These are phyloP conservation scores for Aspergillus felis DNA, from an alignment of 2,329 filamentous ascomycete species.

Conservation along the genomic window DNA sequence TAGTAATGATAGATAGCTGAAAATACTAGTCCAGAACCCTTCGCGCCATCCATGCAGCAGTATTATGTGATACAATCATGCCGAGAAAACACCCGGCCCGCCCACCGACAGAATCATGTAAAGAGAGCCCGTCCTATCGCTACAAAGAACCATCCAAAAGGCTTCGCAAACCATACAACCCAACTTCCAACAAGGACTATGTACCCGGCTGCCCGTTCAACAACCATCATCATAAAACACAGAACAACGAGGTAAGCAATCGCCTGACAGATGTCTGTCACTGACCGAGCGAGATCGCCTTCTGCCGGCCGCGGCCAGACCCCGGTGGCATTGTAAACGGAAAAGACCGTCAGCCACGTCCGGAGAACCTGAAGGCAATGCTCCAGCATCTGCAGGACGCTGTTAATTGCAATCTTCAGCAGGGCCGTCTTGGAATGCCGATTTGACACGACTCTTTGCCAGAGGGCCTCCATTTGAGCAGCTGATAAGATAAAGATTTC, in stretches of 20 bases:
- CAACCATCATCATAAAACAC: slow-evolving; percentile 27
- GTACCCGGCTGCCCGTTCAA: slow-evolving; percentile 29
- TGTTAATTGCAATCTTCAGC: slow-evolving; percentile 17
- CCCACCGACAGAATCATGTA: slow-evolving; percentile 11
- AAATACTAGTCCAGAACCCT: background rate
- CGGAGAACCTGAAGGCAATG: slow-evolving; percentile 29
- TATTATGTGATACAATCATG: background rate
- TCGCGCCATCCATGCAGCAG: background rate
- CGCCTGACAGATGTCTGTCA: slow-evolving; percentile 31
- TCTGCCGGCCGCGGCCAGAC: slow-evolving; percentile 26
- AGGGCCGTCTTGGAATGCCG: slow-evolving; percentile 18
- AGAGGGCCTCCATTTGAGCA: slow-evolving; percentile 23
- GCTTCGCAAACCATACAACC: slow-evolving; percentile 34
- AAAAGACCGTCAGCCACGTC: slow-evolving; percentile 21
- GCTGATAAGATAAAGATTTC: slow-evolving; percentile 27
- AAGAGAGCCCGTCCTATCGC: slow-evolving; percentile 24
- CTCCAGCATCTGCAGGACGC: slow-evolving; percentile 27
- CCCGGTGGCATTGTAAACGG: slow-evolving; percentile 30
- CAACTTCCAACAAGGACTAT: slow-evolving; percentile 32
- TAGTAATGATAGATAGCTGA: background rate
- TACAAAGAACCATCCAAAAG: slow-evolving; percentile 31
- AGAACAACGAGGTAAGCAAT: slow-evolving; percentile 32
- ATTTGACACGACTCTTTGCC: slow-evolving; percentile 19
- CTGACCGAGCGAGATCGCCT: slow-evolving; percentile 24
- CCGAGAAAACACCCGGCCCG: background rate